A percentile compares a stretch with the other conserved stretches of the same genome.
phyloP scores from a whole-genome alignment of 495 filamentous ascomycete species.

The Neurospora sp. region DNA sequence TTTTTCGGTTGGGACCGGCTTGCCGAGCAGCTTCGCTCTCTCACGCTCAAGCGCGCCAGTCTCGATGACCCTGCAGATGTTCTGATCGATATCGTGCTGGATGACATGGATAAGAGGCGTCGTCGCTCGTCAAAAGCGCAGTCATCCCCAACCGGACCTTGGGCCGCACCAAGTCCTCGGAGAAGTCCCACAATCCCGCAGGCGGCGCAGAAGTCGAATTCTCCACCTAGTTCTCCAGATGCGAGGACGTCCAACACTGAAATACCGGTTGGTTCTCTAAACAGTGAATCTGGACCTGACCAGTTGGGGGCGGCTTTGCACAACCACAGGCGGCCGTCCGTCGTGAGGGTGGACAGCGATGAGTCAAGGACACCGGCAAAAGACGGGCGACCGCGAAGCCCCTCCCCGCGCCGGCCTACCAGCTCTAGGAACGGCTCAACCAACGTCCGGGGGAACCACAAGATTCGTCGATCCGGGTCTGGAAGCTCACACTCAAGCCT shows the following conservation, averaged over 20 bases:
- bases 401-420: slow-evolving; percentile 65
- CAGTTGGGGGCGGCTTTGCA: slow-evolving; percentile 18
- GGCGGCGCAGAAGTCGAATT: slow-evolving; percentile 46
- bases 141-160: slow-evolving; percentile 60
- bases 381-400: slow-evolving; percentile 51
- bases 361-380: slow-evolving; percentile 30
- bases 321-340: slow-evolving; percentile 31
- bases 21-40: slow-evolving; percentile 79
- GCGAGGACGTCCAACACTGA: slow-evolving; percentile 36
- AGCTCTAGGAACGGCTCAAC: slow-evolving; percentile 61
- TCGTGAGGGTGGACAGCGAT: slow-evolving; percentile 29
- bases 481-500: slow-evolving; percentile 87
- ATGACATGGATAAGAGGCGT: slow-evolving; percentile 88
- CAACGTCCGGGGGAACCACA: slow-evolving; percentile 51
- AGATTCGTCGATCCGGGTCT: slow-evolving; percentile 75
- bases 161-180: slow-evolving; percentile 50
- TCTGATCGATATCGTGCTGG: slow-evolving; percentile 82
- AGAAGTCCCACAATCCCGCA: slow-evolving; percentile 45
- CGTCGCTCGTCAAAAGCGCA: slow-evolving; percentile 79
- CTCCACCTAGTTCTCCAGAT: slow-evolving; percentile 58
- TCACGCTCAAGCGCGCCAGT: slow-evolving; percentile 79
- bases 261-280: slow-evolving; percentile 34
- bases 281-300: slow-evolving; percentile 32
- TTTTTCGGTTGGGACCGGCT: slow-evolving; percentile 95
- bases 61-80: slow-evolving; percentile 87